Evolutionary conservation across 1,284 basidiomycete genomes (phyloP).

Genomic region (Pholiota adiposa): DNA sequence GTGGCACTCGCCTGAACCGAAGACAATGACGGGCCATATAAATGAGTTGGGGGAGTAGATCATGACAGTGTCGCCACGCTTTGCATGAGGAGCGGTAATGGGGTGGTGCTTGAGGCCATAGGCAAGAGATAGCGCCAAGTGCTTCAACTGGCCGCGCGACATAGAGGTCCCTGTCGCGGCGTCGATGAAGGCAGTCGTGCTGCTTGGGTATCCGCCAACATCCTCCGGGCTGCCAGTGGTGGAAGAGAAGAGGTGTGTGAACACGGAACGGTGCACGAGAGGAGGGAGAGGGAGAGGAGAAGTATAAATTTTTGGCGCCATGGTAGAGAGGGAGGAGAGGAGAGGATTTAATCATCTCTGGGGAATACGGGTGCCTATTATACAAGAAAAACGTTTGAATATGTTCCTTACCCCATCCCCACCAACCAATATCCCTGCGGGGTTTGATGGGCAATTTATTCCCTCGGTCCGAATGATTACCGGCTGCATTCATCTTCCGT

Average conservation of each 20-base stretch:
- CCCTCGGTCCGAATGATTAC: slow-evolving; percentile 12
- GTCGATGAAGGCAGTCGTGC: slow-evolving; percentile 67
- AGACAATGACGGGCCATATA: slow-evolving; percentile 63
- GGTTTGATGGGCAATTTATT: slow-evolving; percentile 7
- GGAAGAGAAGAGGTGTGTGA: slow-evolving; percentile 53
- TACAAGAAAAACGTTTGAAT: slow-evolving; percentile 6
- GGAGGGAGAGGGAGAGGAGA: slow-evolving; percentile 41
- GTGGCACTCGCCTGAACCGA: slow-evolving; percentile 48
- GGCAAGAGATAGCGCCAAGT: slow-evolving; percentile 59
- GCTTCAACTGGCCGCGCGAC: slow-evolving; percentile 57
- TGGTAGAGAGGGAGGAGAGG: slow-evolving; percentile 22
- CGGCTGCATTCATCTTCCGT: not conserved
- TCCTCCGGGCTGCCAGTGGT: slow-evolving; percentile 26
- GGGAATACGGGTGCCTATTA: slow-evolving; percentile 4
- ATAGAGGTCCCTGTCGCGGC: slow-evolving; percentile 59
- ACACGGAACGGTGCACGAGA: slow-evolving; percentile 47
- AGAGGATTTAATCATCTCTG: not conserved
- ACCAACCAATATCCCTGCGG: not conserved
- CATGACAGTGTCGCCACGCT: slow-evolving; percentile 50
- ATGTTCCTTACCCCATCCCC: slow-evolving; percentile 5
- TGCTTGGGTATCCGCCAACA: slow-evolving; percentile 46
- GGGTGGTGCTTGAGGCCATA: slow-evolving; percentile 53
- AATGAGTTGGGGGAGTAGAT: slow-evolving; percentile 67
- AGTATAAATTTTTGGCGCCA: slow-evolving; percentile 48
- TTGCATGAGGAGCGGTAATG: slow-evolving; percentile 29